Base-by-base conservation (phyloP, 768 basidiomycete genomes). In the Pleurotus giganteus region DNA sequence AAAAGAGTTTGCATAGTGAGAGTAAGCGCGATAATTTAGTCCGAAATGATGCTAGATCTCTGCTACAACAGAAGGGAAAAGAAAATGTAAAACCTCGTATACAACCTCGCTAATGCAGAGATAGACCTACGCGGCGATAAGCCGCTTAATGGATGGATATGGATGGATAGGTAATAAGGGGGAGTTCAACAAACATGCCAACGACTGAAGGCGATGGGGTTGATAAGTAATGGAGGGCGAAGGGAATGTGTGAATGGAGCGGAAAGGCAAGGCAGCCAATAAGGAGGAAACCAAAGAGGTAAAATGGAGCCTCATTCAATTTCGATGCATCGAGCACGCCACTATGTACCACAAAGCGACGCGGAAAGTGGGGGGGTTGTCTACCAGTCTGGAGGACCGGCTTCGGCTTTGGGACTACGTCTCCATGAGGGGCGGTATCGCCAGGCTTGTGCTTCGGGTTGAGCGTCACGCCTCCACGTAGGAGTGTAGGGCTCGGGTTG, bases 21-120 rank as follows among this genome's bases (percentile, higher is more conserved):
- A 15, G 46, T 12, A 24, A 29, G 28, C 29, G 29, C 46, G 24
- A 47, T 47, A 47, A 47, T 26, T 47, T 47, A 47, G 46, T 47
- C 46, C 46, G 23, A 29, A 29, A 47, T 27, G 46, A 47, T 27
- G 23, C 26, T 12, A 47, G 23, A 47, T 45, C 43, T 45, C 43
- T 45, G 23, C 43, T 45, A 45, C 43, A 45, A 19, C 15, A 21
- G 5, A 17, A 41, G 17, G 5, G 19, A 8, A 17, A 41, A 41
- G 39, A 41, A 41, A 41, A 21, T 34, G 32, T 7, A 26, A 47
- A 47, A 29, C 28, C 4, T 47, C 23, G 28, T 27, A 47, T 29
- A 26, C 23, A 47, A 47, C 11, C 46, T 27, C 43, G 43, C 17
- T 24, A 19, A 21, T 6, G 43, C 26, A 23, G 43, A 27, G 43